Conservation (phyloP, 805 yeast species). For the Priceomyces castillae region DNA sequence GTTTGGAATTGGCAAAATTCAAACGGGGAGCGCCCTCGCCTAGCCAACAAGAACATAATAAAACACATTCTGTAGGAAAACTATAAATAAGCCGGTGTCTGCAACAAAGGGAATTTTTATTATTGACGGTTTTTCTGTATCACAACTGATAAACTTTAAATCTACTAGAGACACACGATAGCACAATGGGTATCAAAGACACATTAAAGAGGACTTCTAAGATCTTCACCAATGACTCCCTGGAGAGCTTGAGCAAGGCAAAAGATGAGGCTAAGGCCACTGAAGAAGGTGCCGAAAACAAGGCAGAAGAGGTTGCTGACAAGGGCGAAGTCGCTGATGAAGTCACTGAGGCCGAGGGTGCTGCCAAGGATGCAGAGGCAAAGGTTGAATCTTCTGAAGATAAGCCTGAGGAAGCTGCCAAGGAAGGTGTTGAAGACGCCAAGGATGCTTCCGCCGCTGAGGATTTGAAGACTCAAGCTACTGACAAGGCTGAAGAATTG, state of each 20-base stretch:
- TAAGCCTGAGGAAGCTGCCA: conserved; percentile 10
- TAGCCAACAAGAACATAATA: conserved; percentile 3
- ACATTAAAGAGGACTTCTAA: conserved; percentile 39
- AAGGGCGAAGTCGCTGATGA: conserved; percentile 3
- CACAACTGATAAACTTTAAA: background rate
- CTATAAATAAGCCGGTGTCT: background rate
- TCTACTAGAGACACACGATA: background rate
- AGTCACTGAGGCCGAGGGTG: conserved; percentile 1
- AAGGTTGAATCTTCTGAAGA: conserved; percentile 9
- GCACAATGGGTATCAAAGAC: conserved; percentile 36
- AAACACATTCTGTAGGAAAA: background rate
- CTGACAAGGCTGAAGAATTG: conserved; percentile 5
- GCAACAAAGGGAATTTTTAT: background rate
- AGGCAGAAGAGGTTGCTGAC: conserved; percentile 5
- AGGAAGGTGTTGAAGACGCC: conserved; percentile 5
- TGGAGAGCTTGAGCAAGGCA: conserved; percentile 18
- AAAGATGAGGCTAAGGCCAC: conserved; percentile 4
- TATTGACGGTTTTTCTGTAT: background rate
- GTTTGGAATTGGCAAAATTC: background rate
- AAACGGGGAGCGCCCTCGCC: background rate
- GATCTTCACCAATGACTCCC: conserved; percentile 28
- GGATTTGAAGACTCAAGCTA: conserved; percentile 1
- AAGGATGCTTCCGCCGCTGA: conserved; percentile 12
- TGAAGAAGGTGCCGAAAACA: conserved; percentile 2
- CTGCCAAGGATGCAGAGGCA: conserved; percentile 7